Conservation (phyloP, 2,329 filamentous ascomycete genomes). For the Triangularia verruculosa region DNA sequence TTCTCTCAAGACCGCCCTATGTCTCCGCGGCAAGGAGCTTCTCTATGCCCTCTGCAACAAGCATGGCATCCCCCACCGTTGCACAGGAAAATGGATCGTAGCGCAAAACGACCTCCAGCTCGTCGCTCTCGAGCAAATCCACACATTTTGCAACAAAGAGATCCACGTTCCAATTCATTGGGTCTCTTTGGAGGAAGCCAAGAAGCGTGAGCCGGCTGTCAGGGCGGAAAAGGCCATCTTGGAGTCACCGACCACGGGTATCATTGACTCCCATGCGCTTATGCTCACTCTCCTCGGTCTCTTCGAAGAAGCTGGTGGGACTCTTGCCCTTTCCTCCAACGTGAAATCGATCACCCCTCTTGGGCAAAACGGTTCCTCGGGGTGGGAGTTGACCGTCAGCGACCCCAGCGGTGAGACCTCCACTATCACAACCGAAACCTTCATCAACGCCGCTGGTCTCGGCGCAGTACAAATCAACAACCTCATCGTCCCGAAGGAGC, state of each 20-base stretch:
- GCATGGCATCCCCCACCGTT: conserved; percentile 65
- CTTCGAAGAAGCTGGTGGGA: conserved; percentile 74
- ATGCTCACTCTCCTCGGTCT: conserved; percentile 78
- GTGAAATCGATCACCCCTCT: conserved; percentile 61
- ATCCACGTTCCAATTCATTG: conserved; percentile 68
- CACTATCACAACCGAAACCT: conserved; percentile 67
- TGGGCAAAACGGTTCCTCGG: conserved; percentile 44
- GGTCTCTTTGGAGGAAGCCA: conserved; percentile 61
- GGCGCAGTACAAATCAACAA: conserved; percentile 75
- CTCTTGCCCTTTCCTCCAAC: conserved; percentile 64
- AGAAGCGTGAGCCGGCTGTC: conserved; percentile 69
- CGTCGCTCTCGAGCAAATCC: conserved; percentile 54
- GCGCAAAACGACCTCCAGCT: conserved; percentile 74
- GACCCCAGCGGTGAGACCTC: conserved; percentile 46
- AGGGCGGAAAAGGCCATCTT: conserved; percentile 69
- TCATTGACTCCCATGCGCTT: conserved; percentile 80
- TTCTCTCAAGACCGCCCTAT: conserved; percentile 80
- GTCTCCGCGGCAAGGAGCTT: conserved; percentile 70
- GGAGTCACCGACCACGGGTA: conserved; percentile 84
- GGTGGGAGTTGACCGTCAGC: conserved; percentile 66
- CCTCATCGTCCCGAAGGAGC: conserved; percentile 63
- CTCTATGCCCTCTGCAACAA: conserved; percentile 74
- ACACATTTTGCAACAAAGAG: conserved; percentile 40
- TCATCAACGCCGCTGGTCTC: conserved; percentile 86
- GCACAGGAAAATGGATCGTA: conserved; percentile 91